phyloP scores from a whole-genome alignment of 495 filamentous ascomycete genomes.

The Neurospora sp. region DNA sequence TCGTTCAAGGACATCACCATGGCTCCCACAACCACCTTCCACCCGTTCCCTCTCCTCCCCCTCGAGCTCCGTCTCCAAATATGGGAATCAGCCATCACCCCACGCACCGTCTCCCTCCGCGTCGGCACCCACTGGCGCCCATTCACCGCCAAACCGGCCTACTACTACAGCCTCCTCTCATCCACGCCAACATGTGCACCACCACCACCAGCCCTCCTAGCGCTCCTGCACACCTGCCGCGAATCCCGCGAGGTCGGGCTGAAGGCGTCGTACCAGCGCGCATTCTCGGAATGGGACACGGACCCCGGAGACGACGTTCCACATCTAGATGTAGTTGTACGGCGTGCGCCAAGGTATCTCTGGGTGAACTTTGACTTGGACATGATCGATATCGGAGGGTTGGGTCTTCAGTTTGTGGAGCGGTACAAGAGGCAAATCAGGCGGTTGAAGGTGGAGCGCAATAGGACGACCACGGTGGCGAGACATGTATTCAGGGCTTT shows the following conservation, averaged over 20 bases:
- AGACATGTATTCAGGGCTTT: not conserved
- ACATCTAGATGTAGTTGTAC: too few species aligned
- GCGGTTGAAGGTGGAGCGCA: not conserved
- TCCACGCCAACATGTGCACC: not conserved
- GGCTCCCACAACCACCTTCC: conserved; percentile 8
- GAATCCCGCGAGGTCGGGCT: not conserved
- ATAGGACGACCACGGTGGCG: not conserved
- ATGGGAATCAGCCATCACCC: conserved; percentile 10
- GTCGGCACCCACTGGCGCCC: not conserved
- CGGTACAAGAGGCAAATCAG: not conserved
- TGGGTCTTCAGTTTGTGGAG: not conserved
- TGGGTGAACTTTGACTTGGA: not conserved
- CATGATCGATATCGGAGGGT: not conserved
- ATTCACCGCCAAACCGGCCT: not conserved
- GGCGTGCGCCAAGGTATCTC: not conserved
- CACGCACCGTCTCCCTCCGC: not conserved
- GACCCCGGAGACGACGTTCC: not conserved
- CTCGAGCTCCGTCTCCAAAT: conserved; percentile 28
- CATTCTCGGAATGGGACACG: not conserved
- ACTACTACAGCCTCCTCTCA: not conserved
- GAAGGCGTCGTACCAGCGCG: not conserved
- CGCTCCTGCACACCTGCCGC: not conserved
- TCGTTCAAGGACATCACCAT: not conserved
- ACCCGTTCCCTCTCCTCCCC: conserved; percentile 23
- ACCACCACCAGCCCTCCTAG: not conserved